These are phyloP conservation scores for Pythium myriotylum DNA, from an alignment of 352 stramenopile species.

Conservation along the genomic window DNA sequence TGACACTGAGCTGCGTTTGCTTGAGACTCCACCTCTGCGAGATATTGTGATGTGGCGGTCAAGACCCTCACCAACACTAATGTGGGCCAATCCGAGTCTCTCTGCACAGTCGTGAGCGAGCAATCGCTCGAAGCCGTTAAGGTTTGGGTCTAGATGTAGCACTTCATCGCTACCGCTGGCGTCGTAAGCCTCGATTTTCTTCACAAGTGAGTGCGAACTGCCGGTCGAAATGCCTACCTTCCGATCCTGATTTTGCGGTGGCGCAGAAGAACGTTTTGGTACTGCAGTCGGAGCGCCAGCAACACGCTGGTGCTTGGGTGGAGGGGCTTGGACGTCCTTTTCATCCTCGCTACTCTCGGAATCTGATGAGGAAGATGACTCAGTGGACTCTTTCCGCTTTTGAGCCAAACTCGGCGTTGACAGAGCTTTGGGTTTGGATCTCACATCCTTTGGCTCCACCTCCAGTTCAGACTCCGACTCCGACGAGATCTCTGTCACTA, in stretches of 20 bases:
- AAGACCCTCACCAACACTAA: constrained; percentile 66
- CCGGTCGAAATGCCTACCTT: constrained; percentile 53
- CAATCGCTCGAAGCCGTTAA: constrained; percentile 84
- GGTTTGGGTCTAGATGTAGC: constrained; percentile 70
- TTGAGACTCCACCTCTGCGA: constrained; percentile 13
- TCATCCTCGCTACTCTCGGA: constrained; percentile 24
- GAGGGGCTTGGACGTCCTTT: background rate
- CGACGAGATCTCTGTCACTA: constrained; percentile 10
- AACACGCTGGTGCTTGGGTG: constrained; percentile 21
- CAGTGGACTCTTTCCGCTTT: constrained; percentile 25
- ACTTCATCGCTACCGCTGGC: constrained; percentile 45
- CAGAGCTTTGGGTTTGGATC: constrained; percentile 4
- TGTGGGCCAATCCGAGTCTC: constrained; percentile 68
- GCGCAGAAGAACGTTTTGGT: background rate
- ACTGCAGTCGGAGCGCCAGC: background rate
- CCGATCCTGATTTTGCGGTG: background rate
- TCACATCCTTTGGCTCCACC: constrained; percentile 34
- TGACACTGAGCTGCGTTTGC: constrained; percentile 18
- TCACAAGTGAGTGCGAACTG: constrained; percentile 81
- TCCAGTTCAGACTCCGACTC: constrained; percentile 29
- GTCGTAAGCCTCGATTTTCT: constrained; percentile 77
- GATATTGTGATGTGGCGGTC: constrained; percentile 81
- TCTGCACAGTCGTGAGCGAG: constrained; percentile 84
- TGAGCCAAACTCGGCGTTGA: background rate
- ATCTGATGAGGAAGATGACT: constrained; percentile 25